These are phyloP conservation scores for Boletus sp. DNA, from an alignment of 768 basidiomycete genomes.

Conservation along the genomic window DNA sequence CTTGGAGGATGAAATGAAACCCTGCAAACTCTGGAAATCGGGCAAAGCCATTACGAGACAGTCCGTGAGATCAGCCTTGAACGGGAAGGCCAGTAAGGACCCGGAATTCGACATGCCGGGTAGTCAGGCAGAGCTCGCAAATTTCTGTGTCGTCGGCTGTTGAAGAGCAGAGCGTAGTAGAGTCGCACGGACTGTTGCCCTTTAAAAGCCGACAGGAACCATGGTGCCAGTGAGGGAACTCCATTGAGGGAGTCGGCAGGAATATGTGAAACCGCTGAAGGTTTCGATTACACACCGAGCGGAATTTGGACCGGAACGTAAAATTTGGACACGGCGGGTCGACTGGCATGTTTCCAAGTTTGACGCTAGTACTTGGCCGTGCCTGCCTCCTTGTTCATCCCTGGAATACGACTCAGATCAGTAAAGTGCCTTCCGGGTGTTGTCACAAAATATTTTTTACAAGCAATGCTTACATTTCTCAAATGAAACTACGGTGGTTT, in stretches of 20 bases:
- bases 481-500: too few relatives aligned
- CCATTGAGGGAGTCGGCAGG: background rate
- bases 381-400: too few relatives aligned
- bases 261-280: background rate
- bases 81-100: background rate
- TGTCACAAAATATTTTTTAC: too few relatives aligned
- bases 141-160: background rate
- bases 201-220: background rate
- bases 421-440: too few relatives aligned
- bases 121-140: background rate
- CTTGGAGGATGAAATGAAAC: constrained; percentile 30
- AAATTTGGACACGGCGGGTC: too few relatives aligned
- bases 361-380: too few relatives aligned
- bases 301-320: too few relatives aligned
- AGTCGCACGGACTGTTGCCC: background rate
- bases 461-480: too few relatives aligned
- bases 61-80: constrained; percentile 33
- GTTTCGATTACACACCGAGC: background rate
- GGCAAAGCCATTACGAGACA: constrained; percentile 27
- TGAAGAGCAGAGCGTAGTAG: background rate
- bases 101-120: background rate
- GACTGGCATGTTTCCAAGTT: too few relatives aligned
- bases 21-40: constrained; percentile 29
- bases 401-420: too few relatives aligned
- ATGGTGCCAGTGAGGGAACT: background rate